Evolutionary conservation across 441 rosid species (phyloP).

Genomic region (Euphorbia celastroides): DNA sequence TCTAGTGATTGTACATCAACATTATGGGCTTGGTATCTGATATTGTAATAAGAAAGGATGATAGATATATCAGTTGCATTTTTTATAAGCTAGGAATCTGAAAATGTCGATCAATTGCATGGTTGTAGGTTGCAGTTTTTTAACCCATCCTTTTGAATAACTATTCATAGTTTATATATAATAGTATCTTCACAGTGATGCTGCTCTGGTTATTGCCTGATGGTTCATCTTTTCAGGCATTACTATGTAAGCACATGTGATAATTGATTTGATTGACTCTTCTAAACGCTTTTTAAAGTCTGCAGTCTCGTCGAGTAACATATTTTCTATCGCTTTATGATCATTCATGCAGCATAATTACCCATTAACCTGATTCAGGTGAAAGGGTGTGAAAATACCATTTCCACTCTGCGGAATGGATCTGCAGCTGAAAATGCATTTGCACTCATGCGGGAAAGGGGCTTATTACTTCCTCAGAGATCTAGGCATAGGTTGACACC

Average conservation of each 20-base stretch:
- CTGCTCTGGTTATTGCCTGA: background rate
- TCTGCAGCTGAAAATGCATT: constrained; percentile 82
- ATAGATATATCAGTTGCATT: background rate
- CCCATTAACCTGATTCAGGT: constrained; percentile 35
- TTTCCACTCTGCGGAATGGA: constrained; percentile 66
- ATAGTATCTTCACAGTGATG: background rate
- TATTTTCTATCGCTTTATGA: constrained; percentile 1
- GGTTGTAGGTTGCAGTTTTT: background rate
- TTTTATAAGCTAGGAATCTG: background rate
- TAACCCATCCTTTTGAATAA: background rate
- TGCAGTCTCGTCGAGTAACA: constrained; percentile 5
- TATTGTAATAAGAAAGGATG: background rate
- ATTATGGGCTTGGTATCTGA: background rate
- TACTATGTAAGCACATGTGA: too few species aligned
- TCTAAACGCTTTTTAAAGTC: background rate
- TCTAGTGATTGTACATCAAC: background rate
- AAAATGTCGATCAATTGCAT: background rate
- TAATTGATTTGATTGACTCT: background rate
- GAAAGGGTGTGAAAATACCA: constrained; percentile 56
- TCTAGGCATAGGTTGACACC: constrained; percentile 91
- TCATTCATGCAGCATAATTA: constrained; percentile 8
- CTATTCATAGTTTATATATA: background rate
- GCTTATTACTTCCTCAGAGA: constrained; percentile 60
- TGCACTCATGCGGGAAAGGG: constrained; percentile 81
- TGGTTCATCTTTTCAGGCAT: too few species aligned